These are phyloP conservation scores for Pythium brassicae DNA, from an alignment of 352 stramenopile genomes.

Conservation along the genomic window DNA sequence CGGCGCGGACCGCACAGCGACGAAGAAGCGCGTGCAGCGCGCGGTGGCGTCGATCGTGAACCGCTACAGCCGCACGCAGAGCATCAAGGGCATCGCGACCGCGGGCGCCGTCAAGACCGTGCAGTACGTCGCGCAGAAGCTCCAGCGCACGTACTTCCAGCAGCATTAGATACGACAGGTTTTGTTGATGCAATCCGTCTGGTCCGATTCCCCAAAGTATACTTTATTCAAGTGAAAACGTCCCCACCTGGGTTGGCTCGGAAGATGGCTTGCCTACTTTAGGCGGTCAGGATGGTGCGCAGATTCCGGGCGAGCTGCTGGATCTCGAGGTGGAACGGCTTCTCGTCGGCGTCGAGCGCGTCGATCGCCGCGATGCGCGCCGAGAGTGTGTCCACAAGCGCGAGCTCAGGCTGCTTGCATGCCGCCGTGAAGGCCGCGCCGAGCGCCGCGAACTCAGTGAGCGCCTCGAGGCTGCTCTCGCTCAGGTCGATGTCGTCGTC, in stretches of 20 bases:
- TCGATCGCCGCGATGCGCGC: conserved; percentile 62
- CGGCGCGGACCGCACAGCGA: conserved; percentile 22
- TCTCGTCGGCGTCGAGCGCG: conserved; percentile 56
- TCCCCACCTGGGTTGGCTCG: no score
- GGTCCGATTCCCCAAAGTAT: background rate
- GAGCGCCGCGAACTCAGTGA: conserved; percentile 64
- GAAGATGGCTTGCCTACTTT: conserved; percentile 7
- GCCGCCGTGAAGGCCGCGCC: conserved; percentile 52
- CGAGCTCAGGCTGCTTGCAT: conserved; percentile 47
- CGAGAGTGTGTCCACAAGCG: conserved; percentile 38
- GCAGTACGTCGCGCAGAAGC: conserved; percentile 78
- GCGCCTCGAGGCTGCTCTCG: conserved; percentile 65
- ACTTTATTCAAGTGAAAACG: conserved; percentile 2
- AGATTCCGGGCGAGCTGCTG: conserved; percentile 50
- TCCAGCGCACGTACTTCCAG: conserved; percentile 77
- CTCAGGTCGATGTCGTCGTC: conserved; percentile 79
- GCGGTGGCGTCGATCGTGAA: conserved; percentile 68
- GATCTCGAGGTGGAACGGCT: conserved; percentile 65
- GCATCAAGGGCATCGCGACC: conserved; percentile 87
- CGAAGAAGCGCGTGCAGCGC: conserved; percentile 64
- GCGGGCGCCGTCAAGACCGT: conserved; percentile 77
- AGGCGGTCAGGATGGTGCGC: conserved; percentile 29
- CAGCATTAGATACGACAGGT: conserved; percentile 3
- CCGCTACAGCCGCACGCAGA: conserved; percentile 83
- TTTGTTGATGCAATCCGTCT: no score